Base-by-base conservation (phyloP, 495 filamentous ascomycete genomes). In the Penicillium silybi region DNA sequence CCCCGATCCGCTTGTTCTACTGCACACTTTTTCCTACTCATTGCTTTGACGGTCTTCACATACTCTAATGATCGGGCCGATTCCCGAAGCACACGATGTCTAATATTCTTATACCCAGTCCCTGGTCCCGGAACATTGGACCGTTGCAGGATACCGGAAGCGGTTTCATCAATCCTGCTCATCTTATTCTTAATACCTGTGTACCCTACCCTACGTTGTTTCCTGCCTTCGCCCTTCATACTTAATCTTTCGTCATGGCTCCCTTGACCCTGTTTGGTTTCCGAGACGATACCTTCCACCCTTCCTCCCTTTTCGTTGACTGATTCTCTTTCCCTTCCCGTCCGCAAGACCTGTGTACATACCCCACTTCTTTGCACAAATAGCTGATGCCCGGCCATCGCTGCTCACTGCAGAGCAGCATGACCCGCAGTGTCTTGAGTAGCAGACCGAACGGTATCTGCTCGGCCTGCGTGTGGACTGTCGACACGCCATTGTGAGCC, bases 21-120 rank as follows among this genome's bases (percentile, higher is more conserved):
- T 23, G 5, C 20, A 22, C 38, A 22, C 19, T 27, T n/a, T 37
- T 29, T 29, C 35, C 17, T 52, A 50, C 53, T 57, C 17, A 55
- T 45, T 48, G 20, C 40, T 26, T 29, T 57, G 44, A 58, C 41
- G 57, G 52, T 37, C 51, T 46, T 57, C 35, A 55, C 50, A 61
- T 63, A 65, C 62, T 56, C 59, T 65, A 52, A 63, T 65, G 56
- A 59, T 54, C 48, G 43, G 50, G 43, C 38, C 45, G 44, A 47
- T 47, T 49, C 44, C 49, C 47, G 44, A 45, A 43, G n/a, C 42
- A 22, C 37, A 54, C 54, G 54, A 59, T 59, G 60, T 52, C 57
- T 57, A 54, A 48, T 54, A 19, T 48, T 43, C 52, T 54, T 62
- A 61, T 60, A 59, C 56, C 52, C 53, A 52, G 29, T 27, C 25